Evolutionary conservation across 352 stramenopile species (phyloP).

Genomic region (Thalassiosira allenii): DNA sequence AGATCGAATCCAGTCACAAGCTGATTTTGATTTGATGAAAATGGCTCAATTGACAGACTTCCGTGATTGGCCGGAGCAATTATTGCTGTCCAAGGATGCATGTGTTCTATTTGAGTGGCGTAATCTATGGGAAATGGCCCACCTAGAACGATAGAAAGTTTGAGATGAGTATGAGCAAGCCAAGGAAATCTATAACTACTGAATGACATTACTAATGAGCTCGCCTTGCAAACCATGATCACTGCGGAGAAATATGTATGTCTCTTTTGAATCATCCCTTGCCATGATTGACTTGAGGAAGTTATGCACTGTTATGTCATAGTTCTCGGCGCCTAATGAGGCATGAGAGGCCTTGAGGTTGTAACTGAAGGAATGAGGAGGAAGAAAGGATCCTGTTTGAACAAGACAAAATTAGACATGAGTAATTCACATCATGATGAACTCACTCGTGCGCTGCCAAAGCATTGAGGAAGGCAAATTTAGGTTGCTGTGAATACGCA

Average conservation of each 20-base stretch:
- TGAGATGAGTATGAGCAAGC: neutral
- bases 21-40: conserved; percentile 59
- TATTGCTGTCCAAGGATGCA: conserved; percentile 64
- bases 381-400: neutral
- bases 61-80: conserved; percentile 52
- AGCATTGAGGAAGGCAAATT: conserved; percentile 74
- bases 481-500: conserved; percentile 46
- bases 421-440: neutral
- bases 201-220: neutral
- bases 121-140: conserved; percentile 48
- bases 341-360: conserved; percentile 40
- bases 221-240: conserved; percentile 68
- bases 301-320: conserved; percentile 52
- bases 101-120: conserved; percentile 65
- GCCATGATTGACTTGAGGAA: conserved; percentile 56
- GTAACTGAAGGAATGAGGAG: conserved; percentile 38
- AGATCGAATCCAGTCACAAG: conserved; percentile 65
- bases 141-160: neutral
- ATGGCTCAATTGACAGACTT: conserved; percentile 34
- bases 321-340: conserved; percentile 49
- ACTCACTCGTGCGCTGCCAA: conserved; percentile 64
- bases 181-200: no score
- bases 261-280: conserved; percentile 45
- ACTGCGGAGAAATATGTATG: conserved; percentile 62
- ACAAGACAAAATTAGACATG: neutral